phyloP scores from a whole-genome alignment of 352 stramenopile genomes.

The Phytophthora brassicae region DNA sequence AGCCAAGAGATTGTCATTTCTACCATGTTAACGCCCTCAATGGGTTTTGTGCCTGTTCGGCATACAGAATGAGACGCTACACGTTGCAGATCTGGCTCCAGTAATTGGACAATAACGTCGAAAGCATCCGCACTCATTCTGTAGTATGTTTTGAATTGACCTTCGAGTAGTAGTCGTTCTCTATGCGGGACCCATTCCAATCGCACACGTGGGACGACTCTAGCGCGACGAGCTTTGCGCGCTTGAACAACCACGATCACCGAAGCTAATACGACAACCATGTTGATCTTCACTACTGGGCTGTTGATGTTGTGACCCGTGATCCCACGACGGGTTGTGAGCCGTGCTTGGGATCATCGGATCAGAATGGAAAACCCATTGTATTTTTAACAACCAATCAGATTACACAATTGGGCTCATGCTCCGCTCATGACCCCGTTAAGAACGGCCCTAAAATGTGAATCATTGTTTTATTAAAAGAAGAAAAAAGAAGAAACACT shows the following conservation, averaged over 20 bases:
- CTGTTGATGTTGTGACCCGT: no score
- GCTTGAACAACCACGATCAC: no score
- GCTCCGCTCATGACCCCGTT: background rate
- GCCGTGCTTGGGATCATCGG: no score
- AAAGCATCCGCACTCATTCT: conserved; percentile 1
- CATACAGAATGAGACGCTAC: background rate
- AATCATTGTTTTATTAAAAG: no score
- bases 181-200: conserved; percentile 2
- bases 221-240: background rate
- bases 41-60: background rate
- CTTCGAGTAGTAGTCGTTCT: background rate
- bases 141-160: conserved; percentile 1
- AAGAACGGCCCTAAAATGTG: conserved; percentile 3
- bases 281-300: no score
- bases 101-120: background rate
- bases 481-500: no score
- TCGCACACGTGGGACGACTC: background rate
- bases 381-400: conserved; percentile 8
- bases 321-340: no score
- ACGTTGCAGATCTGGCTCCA: background rate
- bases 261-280: no score
- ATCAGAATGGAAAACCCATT: background rate
- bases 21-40: no score
- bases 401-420: background rate
- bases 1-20: no score